Evolutionary conservation across 345 rosid genomes (phyloP).

Genomic region (Eucalyptus melliodora): DNA sequence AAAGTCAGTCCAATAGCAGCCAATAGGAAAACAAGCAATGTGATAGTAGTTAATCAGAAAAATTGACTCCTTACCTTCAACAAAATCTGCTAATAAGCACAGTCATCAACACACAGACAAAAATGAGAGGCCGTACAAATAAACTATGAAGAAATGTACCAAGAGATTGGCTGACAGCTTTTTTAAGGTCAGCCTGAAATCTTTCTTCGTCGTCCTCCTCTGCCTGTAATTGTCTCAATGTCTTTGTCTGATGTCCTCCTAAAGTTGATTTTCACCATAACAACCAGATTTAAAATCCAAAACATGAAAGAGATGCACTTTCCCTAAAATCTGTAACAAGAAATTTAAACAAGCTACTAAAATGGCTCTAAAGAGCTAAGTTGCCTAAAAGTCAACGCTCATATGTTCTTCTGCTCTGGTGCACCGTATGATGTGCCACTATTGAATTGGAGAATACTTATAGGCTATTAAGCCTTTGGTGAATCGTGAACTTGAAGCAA

Average conservation of each 20-base stretch:
- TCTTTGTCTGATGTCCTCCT: conserved; percentile 44
- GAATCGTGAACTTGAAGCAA: background rate
- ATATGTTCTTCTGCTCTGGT: background rate
- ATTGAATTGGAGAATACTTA: background rate
- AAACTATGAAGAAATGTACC: conserved; percentile 28
- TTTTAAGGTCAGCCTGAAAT: conserved; percentile 85
- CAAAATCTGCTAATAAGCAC: background rate
- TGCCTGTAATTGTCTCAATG: conserved; percentile 63
- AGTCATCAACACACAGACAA: background rate
- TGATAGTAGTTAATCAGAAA: background rate
- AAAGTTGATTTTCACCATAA: background rate
- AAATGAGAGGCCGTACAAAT: background rate
- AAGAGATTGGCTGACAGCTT: conserved; percentile 82
- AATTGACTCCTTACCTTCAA: background rate
- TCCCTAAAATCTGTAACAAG: background rate
- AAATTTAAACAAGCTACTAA: background rate
- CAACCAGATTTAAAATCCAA: background rate
- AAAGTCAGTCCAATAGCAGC: background rate
- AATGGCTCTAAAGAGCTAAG: background rate
- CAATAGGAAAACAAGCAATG: background rate
- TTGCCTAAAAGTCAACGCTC: background rate
- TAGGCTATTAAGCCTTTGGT: background rate
- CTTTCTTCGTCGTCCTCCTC: conserved; percentile 91
- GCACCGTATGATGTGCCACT: background rate
- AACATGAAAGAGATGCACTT: background rate